A percentile compares a stretch with the other conserved stretches of the same genome.
Conservation (phyloP, 2,329 filamentous ascomycete genomes). For the Fusarium sp. region DNA sequence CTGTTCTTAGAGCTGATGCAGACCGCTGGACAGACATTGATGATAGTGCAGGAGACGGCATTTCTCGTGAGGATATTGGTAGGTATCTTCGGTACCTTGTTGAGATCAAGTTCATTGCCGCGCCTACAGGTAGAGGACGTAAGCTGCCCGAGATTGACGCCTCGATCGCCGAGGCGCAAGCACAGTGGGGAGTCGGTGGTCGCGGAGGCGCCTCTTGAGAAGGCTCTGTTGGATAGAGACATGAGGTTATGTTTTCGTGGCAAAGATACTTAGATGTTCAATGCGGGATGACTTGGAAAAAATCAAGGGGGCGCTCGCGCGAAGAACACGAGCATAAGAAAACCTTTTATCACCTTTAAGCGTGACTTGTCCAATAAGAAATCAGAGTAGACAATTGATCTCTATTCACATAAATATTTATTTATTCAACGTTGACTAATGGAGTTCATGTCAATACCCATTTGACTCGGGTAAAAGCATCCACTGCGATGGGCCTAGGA, state of each 20-base stretch:
- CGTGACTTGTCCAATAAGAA: background rate
- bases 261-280: background rate
- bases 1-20: constrained; percentile 1
- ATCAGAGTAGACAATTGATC: background rate
- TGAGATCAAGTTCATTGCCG: constrained; percentile 1
- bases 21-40: constrained; percentile 3
- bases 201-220: background rate
- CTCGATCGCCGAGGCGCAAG: background rate
- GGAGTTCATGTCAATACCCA: background rate
- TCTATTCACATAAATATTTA: background rate
- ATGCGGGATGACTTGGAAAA: background rate
- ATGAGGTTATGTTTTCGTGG: background rate
- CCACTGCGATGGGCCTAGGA: background rate
- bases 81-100: background rate
- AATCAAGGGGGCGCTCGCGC: background rate
- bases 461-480: background rate
- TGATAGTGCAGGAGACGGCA: constrained; percentile 7
- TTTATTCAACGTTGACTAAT: background rate
- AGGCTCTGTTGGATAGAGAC: background rate
- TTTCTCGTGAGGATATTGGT: background rate
- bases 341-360: background rate
- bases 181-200: background rate
- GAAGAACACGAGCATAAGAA: background rate
- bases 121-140: background rate
- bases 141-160: background rate